A percentile compares a stretch with the other conserved stretches of the same genome.
These are phyloP conservation scores for Wallemia mellicola DNA, from an alignment of 1,284 basidiomycete genomes.

Conservation along the genomic window DNA sequence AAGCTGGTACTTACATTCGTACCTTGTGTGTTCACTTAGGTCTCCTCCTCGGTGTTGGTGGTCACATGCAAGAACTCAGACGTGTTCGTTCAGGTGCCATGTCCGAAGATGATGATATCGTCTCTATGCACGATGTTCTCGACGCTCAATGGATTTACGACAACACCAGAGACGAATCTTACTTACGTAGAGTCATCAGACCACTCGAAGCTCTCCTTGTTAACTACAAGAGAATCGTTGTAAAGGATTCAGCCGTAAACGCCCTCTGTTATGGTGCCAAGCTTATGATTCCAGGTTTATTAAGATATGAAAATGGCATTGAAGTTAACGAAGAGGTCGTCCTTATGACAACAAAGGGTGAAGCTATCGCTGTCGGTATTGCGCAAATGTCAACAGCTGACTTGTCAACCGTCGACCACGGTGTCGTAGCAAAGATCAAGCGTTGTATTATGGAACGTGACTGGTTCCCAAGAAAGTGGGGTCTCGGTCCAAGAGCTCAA, in stretches of 20 bases:
- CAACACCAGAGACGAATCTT: constrained; percentile 93
- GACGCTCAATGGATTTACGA: constrained; percentile 98
- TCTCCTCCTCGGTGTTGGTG: constrained; percentile 77
- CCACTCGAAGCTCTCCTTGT: constrained; percentile 81
- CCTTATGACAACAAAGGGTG: constrained; percentile 98
- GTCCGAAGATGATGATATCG: constrained; percentile 91
- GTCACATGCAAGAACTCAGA: constrained; percentile 97
- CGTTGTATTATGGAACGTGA: constrained; percentile 99
- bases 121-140: constrained; percentile 98
- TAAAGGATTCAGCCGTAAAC: constrained; percentile 97
- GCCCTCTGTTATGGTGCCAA: constrained; percentile 99
- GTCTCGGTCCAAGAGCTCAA: constrained; percentile 76
- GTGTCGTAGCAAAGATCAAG: constrained; percentile 97
- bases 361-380: constrained; percentile 86
- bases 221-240: constrained; percentile 94
- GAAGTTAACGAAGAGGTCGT: constrained; percentile 90
- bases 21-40: constrained; percentile 95
- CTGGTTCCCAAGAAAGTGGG: constrained; percentile 93
- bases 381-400: constrained; percentile 99
- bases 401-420: constrained; percentile 90
- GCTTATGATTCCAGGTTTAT: constrained; percentile 94
- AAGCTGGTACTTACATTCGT: constrained; percentile 95
- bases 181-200: constrained; percentile 77
- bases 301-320: constrained; percentile 91
- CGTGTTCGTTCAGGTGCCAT: constrained; percentile 84